phyloP scores from a whole-genome alignment of 805 yeast species.

The Hanseniaspora valbyensis region DNA sequence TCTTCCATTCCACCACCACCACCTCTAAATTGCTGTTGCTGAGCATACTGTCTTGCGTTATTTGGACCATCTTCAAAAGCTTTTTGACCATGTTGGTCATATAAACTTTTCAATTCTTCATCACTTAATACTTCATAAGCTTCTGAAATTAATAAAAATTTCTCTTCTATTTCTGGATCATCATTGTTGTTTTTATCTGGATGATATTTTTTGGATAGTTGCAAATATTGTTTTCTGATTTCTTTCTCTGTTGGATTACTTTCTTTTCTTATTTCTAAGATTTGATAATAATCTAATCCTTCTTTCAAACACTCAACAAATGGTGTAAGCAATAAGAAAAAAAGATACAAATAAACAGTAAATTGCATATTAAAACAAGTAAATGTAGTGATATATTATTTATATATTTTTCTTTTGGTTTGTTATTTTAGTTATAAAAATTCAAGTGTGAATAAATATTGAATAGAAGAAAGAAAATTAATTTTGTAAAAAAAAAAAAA shows the following conservation, averaged over 20 bases:
- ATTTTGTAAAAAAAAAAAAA: too few species aligned
- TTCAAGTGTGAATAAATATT: too few species aligned
- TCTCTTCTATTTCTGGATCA: constrained; percentile 63
- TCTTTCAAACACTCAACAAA: constrained; percentile 4
- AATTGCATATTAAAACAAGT: not conserved
- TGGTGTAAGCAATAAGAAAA: not conserved
- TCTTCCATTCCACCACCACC: constrained; percentile 29
- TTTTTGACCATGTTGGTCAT: constrained; percentile 69
- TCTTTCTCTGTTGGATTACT: constrained; percentile 65
- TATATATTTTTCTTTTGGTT: too few species aligned
- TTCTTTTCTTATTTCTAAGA: constrained; percentile 48
- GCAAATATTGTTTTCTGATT: constrained; percentile 75
- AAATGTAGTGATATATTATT: too few species aligned
- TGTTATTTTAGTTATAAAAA: too few species aligned
- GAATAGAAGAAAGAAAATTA: too few species aligned
- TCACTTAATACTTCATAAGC: constrained; percentile 82
- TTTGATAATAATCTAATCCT: constrained; percentile 38
- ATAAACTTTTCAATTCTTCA: constrained; percentile 52
- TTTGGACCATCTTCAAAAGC: constrained; percentile 46
- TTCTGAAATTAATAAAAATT: constrained; percentile 81
- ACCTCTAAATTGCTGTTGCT: constrained; percentile 33
- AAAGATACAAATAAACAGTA: not conserved
- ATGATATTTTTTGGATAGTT: constrained; percentile 72
- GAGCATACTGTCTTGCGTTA: constrained; percentile 16
- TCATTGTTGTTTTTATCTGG: constrained; percentile 87